Base-by-base conservation (phyloP, 306 rosid species). In the Lathyrus tuberosus region DNA sequence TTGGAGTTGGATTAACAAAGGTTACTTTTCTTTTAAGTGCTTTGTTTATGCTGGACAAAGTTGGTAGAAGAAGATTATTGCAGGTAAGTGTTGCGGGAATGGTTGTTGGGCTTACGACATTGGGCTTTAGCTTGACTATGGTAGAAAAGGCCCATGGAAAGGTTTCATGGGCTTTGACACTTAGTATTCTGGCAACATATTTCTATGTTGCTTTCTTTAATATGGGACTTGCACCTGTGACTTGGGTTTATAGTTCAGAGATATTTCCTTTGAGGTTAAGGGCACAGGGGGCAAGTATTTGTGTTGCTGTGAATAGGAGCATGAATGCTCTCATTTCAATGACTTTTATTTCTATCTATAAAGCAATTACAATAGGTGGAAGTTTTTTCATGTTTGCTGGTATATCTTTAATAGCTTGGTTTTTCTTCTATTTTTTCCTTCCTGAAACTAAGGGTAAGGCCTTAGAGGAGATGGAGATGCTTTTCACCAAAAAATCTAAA, bases 401-500 rank as follows among this genome's bases (percentile, higher is more conserved):
- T 3, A 54, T 89, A 2, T 77, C 91, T 31, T 26, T 83, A 0
- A 20, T 86, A 8, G 92, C 96, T 49, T 81, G 90, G 87, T 1
- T 67, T 0, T 92, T 89, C 77, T 87, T 92, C 78, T 92, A 62
- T 24, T 71, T 79, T 70, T 86, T 62, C 51, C 67, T 86, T 53
- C 98, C 98, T 3, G 98, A 92, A 81, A 92, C 95, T 24, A 88
- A 86, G 40, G 96, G 96, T 11, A 83, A 56, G 58, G n/a, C 93
- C 1, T 81, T 92, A 85, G 98, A 92, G 48, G 96, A 92, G 10
- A 82, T 92, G 80, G 93, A 90, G 74, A 6, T 13, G 71, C 65
- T 92, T 30, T 92, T 92, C 38, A 61, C 44, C 52, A 74, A 70
- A 37, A 82, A 51, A 1, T 26, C 13, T 0, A 52, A 6, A 15